A percentile compares a stretch with the other conserved stretches of the same genome.
Conservation (phyloP, 129 eudicot species). For the Centaurea solstitialis region DNA sequence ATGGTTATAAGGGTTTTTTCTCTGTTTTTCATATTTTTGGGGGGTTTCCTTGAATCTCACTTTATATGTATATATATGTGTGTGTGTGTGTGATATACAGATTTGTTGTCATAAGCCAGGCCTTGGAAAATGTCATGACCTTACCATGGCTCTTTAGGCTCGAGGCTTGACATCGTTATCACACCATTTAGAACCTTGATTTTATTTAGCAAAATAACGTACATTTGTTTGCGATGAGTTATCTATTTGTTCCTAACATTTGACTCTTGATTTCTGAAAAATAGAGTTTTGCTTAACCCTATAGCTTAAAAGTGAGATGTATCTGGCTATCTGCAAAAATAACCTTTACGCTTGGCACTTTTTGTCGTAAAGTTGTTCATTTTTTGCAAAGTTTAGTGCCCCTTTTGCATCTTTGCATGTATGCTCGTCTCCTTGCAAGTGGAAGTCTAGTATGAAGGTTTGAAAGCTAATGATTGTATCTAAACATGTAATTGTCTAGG, state of each 20-base stretch:
- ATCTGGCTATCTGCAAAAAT: background rate
- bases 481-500: no score
- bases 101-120: background rate
- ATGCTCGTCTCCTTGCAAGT: background rate
- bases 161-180: no score
- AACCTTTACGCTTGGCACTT: background rate
- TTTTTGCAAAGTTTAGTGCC: background rate
- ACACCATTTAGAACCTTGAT: background rate
- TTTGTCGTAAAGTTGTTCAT: background rate
- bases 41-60: background rate
- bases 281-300: background rate
- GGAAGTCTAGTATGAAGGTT: background rate
- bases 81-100: no score
- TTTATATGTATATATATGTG: background rate
- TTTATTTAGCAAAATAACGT: background rate
- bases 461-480: background rate
- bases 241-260: background rate
- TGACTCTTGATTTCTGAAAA: background rate
- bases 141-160: background rate
- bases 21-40: background rate
- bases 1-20: background rate
- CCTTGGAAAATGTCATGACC: background rate
- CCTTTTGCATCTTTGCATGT: background rate
- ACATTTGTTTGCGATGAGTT: background rate
- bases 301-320: background rate